phyloP scores from a whole-genome alignment of 441 rosid genomes.

The Croton setiger region DNA sequence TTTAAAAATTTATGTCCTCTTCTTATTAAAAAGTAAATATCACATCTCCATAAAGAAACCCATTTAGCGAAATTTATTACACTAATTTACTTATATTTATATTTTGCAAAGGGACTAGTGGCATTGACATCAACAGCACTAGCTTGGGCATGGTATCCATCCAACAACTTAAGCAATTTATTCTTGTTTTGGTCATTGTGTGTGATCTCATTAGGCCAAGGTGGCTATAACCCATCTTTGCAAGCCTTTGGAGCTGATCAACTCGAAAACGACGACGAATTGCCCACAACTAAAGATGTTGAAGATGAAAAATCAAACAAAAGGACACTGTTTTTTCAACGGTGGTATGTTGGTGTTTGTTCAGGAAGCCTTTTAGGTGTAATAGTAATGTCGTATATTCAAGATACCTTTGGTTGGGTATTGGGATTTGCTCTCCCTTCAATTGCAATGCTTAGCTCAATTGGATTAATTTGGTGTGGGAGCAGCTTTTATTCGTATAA shows the following conservation, averaged over 20 bases:
- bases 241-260: conserved; percentile 96
- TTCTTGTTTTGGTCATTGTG: conserved; percentile 74
- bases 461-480: conserved; percentile 52
- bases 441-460: conserved; percentile 50
- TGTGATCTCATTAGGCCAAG: conserved; percentile 76
- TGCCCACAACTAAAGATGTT: conserved; percentile 46
- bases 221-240: conserved; percentile 81
- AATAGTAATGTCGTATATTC: conserved; percentile 79
- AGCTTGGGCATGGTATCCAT: conserved; percentile 49
- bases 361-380: conserved; percentile 85
- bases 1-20: background rate
- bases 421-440: conserved; percentile 85
- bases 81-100: background rate
- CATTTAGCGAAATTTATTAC: background rate
- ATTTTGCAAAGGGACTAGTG: conserved; percentile 57
- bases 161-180: conserved; percentile 37
- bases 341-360: conserved; percentile 94
- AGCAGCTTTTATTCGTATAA: conserved; percentile 42
- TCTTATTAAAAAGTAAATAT: background rate
- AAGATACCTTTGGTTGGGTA: conserved; percentile 91
- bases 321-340: conserved; percentile 68
- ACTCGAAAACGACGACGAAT: conserved; percentile 49
- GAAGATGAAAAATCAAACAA: conserved; percentile 35
- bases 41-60: background rate
- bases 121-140: conserved; percentile 84